Conservation (phyloP, 352 stramenopile genomes). For the Phytophthora cajani region DNA sequence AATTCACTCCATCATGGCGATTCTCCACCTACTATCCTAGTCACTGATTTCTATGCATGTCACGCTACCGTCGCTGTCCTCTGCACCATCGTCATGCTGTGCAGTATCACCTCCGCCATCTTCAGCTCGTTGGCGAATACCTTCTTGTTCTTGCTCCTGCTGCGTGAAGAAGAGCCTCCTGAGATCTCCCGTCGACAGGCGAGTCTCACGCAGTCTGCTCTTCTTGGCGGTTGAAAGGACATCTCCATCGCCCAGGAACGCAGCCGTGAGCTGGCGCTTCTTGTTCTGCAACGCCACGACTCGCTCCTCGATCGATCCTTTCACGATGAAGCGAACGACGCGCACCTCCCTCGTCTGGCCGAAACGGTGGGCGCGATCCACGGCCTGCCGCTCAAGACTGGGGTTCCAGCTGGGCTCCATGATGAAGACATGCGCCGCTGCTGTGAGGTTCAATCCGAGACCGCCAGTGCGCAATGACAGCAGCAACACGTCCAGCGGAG, state of each 20-base stretch:
- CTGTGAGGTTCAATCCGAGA: slow-evolving; percentile 93
- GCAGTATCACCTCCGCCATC: not conserved
- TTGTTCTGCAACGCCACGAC: slow-evolving; percentile 90
- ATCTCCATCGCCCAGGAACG: slow-evolving; percentile 66
- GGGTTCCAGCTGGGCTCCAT: slow-evolving; percentile 94
- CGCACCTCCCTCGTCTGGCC: slow-evolving; percentile 76
- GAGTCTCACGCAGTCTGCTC: slow-evolving; percentile 37
- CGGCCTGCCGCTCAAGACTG: slow-evolving; percentile 90
- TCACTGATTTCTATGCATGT: slow-evolving; percentile 47
- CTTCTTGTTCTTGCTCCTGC: slow-evolving; percentile 30
- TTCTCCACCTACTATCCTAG: not conserved
- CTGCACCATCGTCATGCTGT: slow-evolving; percentile 3
- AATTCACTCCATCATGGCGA: not conserved
- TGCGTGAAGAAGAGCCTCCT: slow-evolving; percentile 59
- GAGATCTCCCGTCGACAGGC: slow-evolving; percentile 54
- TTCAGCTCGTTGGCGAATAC: slow-evolving; percentile 3
- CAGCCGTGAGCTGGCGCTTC: slow-evolving; percentile 84
- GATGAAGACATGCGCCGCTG: slow-evolving; percentile 93
- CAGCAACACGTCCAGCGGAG: slow-evolving; percentile 81
- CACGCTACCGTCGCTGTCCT: slow-evolving; percentile 29
- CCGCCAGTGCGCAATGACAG: slow-evolving; percentile 90
- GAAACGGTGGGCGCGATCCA: slow-evolving; percentile 91
- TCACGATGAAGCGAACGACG: slow-evolving; percentile 86
- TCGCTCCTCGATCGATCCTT: slow-evolving; percentile 91
- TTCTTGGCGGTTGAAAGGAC: slow-evolving; percentile 19